Percentiles rank a stretch among this genome's conserved stretches.
Evolutionary conservation across 805 yeast genomes (phyloP).

Genomic region (Kluyveromyces wickerhamii): DNA sequence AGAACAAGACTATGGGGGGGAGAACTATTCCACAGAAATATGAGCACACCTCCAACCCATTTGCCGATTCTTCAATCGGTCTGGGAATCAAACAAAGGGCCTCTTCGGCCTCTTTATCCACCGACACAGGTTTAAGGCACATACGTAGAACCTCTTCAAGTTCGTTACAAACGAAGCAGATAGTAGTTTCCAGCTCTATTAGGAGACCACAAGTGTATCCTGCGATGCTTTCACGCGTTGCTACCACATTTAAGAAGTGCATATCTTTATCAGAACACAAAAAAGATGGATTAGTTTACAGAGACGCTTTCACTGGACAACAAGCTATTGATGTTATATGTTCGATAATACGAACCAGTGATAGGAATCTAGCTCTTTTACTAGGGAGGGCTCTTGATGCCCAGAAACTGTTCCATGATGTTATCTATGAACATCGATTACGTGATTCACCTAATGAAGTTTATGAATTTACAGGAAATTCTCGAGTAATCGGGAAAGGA

Average conservation of each 20-base stretch:
- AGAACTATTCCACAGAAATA: slow-evolving; percentile 40
- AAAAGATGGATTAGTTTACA: slow-evolving; percentile 85
- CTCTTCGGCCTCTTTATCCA: slow-evolving; percentile 33
- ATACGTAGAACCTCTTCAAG: slow-evolving; percentile 8
- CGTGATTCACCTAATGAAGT: slow-evolving; percentile 84
- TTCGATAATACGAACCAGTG: slow-evolving; percentile 78
- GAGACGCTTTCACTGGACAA: slow-evolving; percentile 88
- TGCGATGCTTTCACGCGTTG: slow-evolving; percentile 80
- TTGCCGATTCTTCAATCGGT: slow-evolving; percentile 15
- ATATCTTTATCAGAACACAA: slow-evolving; percentile 68
- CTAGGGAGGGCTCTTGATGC: slow-evolving; percentile 91
- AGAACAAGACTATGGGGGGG: slow-evolving; percentile 36
- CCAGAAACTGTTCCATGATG: slow-evolving; percentile 90
- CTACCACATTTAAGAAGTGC: slow-evolving; percentile 62
- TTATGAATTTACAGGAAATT: slow-evolving; percentile 61
- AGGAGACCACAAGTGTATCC: slow-evolving; percentile 74
- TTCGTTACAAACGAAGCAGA: slow-evolving; percentile 32
- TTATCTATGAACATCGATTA: slow-evolving; percentile 85
- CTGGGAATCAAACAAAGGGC: slow-evolving; percentile 40
- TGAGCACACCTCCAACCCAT: slow-evolving; percentile 28
- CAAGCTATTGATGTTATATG: slow-evolving; percentile 92
- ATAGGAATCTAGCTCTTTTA: slow-evolving; percentile 79
- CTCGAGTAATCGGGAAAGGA: slow-evolving; percentile 26
- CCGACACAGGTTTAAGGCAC: slow-evolving; percentile 1
- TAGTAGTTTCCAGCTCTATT: slow-evolving; percentile 35